Base-by-base conservation (phyloP, 176 grass and related monocot species). In the Tillandsia leiboldiana region DNA sequence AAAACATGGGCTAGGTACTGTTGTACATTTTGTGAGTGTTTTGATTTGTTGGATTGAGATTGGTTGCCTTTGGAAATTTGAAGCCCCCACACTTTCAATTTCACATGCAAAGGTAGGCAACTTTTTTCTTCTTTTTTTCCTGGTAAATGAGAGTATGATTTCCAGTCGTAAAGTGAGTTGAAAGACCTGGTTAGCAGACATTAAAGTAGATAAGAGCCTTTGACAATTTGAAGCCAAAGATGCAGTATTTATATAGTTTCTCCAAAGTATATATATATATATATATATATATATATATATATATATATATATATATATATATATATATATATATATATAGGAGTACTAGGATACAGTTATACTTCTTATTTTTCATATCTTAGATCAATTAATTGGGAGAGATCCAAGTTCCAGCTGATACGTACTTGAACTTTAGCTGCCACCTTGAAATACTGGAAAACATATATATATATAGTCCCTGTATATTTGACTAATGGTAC, bases 121-220 rank as follows among this genome's bases (percentile, higher is more conserved):
- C 42, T 49, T 67, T 49, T 67, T 9, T 9, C 22, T 61, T 61
- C 7, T 20, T 18, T 77, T 78, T 70, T 61, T 28, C 50, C 17
- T 59, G 76, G 26, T 54, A 65, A 27, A 67, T 73, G 50, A 48
- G 49, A 67, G 66, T 65, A 71, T 79, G 50, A 79, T 63, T 72
- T 79, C 50, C 1, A 53, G 58, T 79, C 69, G 54, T 72, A 67
- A 72, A 79, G 69, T 49, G 50, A 10, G 10, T 79, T 67, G 56
- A 67, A 64, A 67, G 11, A 24, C 15, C 24, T 51, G 68, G 11
- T 72, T 9, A 53, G 64, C 50, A 69, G 71, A 59, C 50, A 9
- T 15, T 67, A 67, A 49, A 67, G 65, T 67, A 67, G 33, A 67
- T 51, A 62, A 28, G 33, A 59, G 64, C 51, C 65, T 81, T 81